Base-by-base conservation (phyloP, 805 yeast species). In the Wickerhamomyces bovis region DNA sequence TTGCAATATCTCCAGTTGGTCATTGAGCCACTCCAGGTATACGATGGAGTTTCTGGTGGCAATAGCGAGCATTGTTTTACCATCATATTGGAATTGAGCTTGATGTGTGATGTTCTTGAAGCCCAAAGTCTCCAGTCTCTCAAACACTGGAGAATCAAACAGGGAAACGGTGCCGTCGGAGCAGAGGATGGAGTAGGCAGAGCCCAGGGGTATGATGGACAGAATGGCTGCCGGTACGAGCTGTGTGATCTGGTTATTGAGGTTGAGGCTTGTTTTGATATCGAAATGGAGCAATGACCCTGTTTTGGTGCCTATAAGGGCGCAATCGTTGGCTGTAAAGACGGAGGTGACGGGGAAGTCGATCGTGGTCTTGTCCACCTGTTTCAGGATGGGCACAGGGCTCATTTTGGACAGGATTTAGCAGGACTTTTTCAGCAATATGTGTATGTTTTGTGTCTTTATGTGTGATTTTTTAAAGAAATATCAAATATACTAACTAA, bases 1-100 rank as follows among this genome's bases (percentile, higher is more conserved):
- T 20, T 49, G 48, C 6, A 44, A 46, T 50, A 60, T 56, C 16
- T 55, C 58, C 28, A 66, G 46, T 31, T 60, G 62, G 8, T 57
- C 54, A 40, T 63, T 21, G 9, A 41, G 30, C 30, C 42, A 43
- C 9, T 46, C 41, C 31, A 52, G 51, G 8, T 48, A 39, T 10
- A 58, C 41, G 2, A 58, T 48, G 1, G 50, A 39, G 41, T 49
- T 46, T 16, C 48, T 49, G 0, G 62, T 52, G 5, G 60, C 41
- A 5, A 58, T 44, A 2, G 49, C 49, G 8, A 60, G 13, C 2
- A 41, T 28, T 3, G 23, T 16, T 2, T 36, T 23, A 15, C 15
- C 10, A 11, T 10, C 6, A 12, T n/a, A 11, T 28, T 39, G 26
- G 20, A 33, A 33, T 16, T 33, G 36, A 3, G 4, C 25, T 11